Evolutionary conservation across 176 grass and related monocot species (phyloP).

Genomic region (Carex kokanica): DNA sequence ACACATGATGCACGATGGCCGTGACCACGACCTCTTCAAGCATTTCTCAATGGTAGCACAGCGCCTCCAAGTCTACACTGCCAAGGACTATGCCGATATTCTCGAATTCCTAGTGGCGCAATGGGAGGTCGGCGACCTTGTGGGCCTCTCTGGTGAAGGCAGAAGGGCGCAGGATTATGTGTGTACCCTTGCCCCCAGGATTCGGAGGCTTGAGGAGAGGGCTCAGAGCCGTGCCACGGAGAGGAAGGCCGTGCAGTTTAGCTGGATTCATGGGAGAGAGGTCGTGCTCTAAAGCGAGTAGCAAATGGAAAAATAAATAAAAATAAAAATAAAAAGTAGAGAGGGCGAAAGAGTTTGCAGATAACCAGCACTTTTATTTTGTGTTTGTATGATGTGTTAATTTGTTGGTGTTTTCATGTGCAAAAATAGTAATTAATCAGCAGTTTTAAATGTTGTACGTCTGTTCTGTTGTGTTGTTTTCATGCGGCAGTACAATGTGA

Average conservation of each 20-base stretch:
- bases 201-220: conserved; percentile 70
- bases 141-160: conserved; percentile 57
- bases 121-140: conserved; percentile 59
- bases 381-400: background rate
- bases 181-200: conserved; percentile 60
- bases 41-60: conserved; percentile 56
- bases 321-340: too few species aligned
- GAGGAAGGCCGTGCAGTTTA: conserved; percentile 51
- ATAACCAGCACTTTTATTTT: background rate
- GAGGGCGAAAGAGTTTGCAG: background rate
- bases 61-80: conserved; percentile 51
- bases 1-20: conserved; percentile 63
- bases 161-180: conserved; percentile 73
- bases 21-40: conserved; percentile 44
- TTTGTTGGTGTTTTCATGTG: background rate
- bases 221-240: conserved; percentile 54
- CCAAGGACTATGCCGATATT: conserved; percentile 67
- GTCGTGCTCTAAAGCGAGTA: conserved; percentile 48
- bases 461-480: background rate
- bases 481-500: background rate
- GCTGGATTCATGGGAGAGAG: conserved; percentile 80
- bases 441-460: background rate
- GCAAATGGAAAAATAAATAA: background rate
- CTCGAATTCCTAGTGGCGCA: conserved; percentile 60
- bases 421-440: background rate